Evolutionary conservation across 169 alveolate species (phyloP).

Genomic region (Plasmodium billcollinsi): DNA sequence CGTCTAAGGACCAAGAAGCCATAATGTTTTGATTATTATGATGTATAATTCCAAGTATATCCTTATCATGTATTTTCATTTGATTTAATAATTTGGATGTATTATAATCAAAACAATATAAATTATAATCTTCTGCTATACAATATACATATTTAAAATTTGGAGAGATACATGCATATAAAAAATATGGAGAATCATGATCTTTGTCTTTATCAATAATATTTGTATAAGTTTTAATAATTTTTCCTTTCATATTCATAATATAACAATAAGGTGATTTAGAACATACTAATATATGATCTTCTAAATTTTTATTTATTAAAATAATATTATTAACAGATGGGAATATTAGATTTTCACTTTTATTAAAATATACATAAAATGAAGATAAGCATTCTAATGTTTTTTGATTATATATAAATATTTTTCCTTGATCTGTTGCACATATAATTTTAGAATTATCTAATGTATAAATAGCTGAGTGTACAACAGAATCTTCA

Average conservation of each 20-base stretch:
- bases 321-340: conserved; percentile 29
- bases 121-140: conserved; percentile 80
- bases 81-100: conserved; percentile 78
- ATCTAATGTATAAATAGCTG: conserved; percentile 79
- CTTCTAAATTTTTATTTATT: conserved; percentile 77
- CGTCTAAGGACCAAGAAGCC: conserved; percentile 77
- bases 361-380: conserved; percentile 78
- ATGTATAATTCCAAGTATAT: conserved; percentile 57
- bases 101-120: conserved; percentile 82
- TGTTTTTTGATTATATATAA: conserved; percentile 83
- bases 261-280: conserved; percentile 80
- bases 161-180: conserved; percentile 78
- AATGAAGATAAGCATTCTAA: conserved; percentile 83
- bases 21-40: conserved; percentile 34
- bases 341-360: conserved; percentile 47
- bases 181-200: conserved; percentile 1
- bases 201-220: conserved; percentile 69
- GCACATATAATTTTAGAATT: conserved; percentile 86
- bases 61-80: conserved; percentile 70
- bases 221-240: conserved; percentile 77
- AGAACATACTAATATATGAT: conserved; percentile 82
- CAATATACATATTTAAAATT: conserved; percentile 82
- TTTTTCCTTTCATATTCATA: conserved; percentile 82
- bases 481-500: conserved; percentile 79
- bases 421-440: conserved; percentile 85